Base-by-base conservation (phyloP, 768 basidiomycete genomes). In the Hericium rajendrae region DNA sequence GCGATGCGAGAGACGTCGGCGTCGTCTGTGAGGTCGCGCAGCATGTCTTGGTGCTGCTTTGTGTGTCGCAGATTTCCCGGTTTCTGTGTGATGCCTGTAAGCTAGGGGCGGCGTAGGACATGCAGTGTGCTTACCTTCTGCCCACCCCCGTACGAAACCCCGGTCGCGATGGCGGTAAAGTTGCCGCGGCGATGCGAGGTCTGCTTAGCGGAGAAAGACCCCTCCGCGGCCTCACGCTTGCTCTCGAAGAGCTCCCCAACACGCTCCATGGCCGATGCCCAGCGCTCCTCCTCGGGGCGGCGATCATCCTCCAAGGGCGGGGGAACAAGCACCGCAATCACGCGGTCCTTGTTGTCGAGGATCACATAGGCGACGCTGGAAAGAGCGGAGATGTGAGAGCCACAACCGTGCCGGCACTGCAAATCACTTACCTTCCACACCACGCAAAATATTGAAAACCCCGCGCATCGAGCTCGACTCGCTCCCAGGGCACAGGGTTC, bases 81-180 rank as follows among this genome's bases (percentile, higher is more conserved):
- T 6, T 12, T n/a, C 43, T 22, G 22, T 48, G 12, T 28, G 24
- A 13, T 4, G 40, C 5, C 2, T 8, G 13, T 13, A 8, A 18
- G 40, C 15, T 1, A 3, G 13, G 3, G 15, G 15, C 4, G 40
- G 9, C 0, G 13, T 1, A n/a, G 6, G 0, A 0, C 13, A 1
- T 5, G 26, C 10, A 9, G 22, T 2, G 22, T 22, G 12, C 56
- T 24, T 37, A 57, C 56, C 56, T 5, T 50, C 37, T 57, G 56
- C 1, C 56, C 56, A 1, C 56, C 56, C 4, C 56, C 56, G 38
- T 51, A 57, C 10, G 56, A 57, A 6, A 57, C 20, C 4, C 56
- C 56, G 4, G 37, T 12, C 5, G 48, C 15, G 10, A 57, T 2
- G 1, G 56, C 18, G 2, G 32, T 15, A 37, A 38, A 57, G 1